Evolutionary conservation across 179 eudicot species (phyloP).

Genomic region (Dionaea muscipula): DNA sequence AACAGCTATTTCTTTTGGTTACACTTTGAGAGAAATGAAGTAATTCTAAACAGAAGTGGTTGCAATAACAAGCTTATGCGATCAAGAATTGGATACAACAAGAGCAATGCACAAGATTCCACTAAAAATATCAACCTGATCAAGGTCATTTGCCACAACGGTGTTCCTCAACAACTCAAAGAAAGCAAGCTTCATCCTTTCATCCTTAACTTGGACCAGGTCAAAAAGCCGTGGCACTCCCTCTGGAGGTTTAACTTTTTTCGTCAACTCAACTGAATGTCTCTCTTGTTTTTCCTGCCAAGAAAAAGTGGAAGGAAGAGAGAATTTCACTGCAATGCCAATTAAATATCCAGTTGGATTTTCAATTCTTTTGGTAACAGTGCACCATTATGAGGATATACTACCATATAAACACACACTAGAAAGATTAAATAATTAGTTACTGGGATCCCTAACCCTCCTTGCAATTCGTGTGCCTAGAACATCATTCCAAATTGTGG

Average conservation of each 20-base stretch:
- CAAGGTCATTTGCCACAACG: slow-evolving; percentile 80
- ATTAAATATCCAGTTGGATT: no score
- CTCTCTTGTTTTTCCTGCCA: slow-evolving; percentile 84
- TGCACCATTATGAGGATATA: no score
- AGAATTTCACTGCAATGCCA: no score
- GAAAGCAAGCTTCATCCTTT: slow-evolving; percentile 75
- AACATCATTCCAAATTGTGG: no score
- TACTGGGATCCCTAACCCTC: no score
- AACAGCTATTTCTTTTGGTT: no score
- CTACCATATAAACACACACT: no score
- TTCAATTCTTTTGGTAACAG: no score
- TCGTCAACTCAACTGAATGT: slow-evolving; percentile 45
- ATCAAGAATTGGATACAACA: not conserved
- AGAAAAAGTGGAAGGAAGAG: not conserved
- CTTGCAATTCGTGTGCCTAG: no score
- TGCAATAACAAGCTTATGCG: not conserved
- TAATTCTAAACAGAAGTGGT: not conserved
- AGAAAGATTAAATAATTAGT: no score
- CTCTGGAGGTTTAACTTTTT: slow-evolving; percentile 66
- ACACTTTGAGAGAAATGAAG: no score
- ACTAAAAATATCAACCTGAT: slow-evolving; percentile 43
- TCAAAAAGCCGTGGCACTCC: slow-evolving; percentile 91
- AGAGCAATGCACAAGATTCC: not conserved
- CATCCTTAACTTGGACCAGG: slow-evolving; percentile 68
- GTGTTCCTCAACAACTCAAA: slow-evolving; percentile 86